phyloP scores from a whole-genome alignment of 192 early-diverging fungal genomes.

The Backusella sp. region DNA sequence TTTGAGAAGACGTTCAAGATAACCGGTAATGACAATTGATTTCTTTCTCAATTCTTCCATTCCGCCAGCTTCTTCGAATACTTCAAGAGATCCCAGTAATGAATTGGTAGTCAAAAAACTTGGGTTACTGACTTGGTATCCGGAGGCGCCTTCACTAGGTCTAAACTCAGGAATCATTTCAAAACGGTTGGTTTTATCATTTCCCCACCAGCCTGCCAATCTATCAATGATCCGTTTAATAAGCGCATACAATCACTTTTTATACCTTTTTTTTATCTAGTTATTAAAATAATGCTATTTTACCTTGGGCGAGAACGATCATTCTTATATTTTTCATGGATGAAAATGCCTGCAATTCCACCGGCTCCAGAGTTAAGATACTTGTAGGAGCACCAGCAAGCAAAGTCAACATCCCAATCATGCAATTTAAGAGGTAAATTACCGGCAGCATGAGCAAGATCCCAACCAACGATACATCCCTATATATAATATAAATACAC shows the following conservation, averaged over 20 bases:
- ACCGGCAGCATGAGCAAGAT: slow-evolving; percentile 94
- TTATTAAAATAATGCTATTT: background rate
- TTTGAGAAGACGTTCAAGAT: slow-evolving; percentile 77
- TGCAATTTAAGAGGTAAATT: slow-evolving; percentile 88
- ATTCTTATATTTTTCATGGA: slow-evolving; percentile 80
- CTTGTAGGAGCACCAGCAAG: slow-evolving; percentile 99
- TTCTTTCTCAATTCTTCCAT: slow-evolving; percentile 72
- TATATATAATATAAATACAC: slow-evolving; percentile 20
- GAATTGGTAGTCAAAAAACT: slow-evolving; percentile 70
- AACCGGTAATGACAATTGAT: slow-evolving; percentile 78
- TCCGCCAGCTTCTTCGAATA: slow-evolving; percentile 68
- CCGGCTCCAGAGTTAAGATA: slow-evolving; percentile 98
- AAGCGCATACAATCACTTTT: background rate
- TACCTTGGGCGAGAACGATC: slow-evolving; percentile 56
- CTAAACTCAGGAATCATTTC: slow-evolving; percentile 84
- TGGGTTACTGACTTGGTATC: slow-evolving; percentile 90
- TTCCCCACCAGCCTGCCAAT: slow-evolving; percentile 83
- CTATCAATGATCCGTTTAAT: background rate
- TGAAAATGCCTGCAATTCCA: slow-evolving; percentile 88
- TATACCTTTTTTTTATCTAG: background rate
- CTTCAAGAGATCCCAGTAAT: slow-evolving; percentile 75
- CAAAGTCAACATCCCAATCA: slow-evolving; percentile 98
- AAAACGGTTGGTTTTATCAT: slow-evolving; percentile 80
- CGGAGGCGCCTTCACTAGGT: slow-evolving; percentile 77
- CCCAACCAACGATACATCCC: slow-evolving; percentile 91